Evolutionary conservation across 2,329 filamentous ascomycete species (phyloP), one percentile per base, ranked within the genome.

Genomic region (Coniella lustricola): DNA sequence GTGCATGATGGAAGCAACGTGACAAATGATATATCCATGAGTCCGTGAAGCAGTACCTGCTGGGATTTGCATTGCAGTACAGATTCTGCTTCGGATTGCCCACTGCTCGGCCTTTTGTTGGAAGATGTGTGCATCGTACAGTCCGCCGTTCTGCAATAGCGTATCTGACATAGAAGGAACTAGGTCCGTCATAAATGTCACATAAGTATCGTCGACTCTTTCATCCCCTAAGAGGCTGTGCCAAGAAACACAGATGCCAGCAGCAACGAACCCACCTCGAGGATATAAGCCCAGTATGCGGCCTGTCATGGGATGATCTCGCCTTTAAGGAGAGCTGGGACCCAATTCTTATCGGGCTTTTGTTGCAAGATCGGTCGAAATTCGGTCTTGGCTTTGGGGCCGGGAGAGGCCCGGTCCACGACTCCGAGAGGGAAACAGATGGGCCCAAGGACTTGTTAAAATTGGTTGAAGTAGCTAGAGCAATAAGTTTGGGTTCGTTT

Each of bases 131-230:
- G 56, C 57, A 16, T 64, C 59, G 18, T 59, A 62, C 1, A 58
- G 9, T 0, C 58, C 58, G 1, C 53, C 52, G 22, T 60, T 61
- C 4, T 46, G 55, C 13, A 58, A 25, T 0, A 63, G 54, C 4
- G 58, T 61, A 18, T 62, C 61, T 1, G 57, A 57, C 59, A 62
- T 59, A 18, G 57, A 60, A 3, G 58, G 60, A 13, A 59, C 47
- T 2, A 55, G 34, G 25, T 62, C 62, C 2, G 56, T 55, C 59
- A 63, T 57, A 22, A 59, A n/a, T 1, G 57, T 44, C 2, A 64
- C 16, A 32, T 57, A 60, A 0, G 56, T 56, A 2, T 49, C 54
- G 35, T 61, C 54, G 18, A 62, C 60, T 3, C 49, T 43, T 34
- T 61, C 53, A 7, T 45, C 52, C 2, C 32, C 50, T 7, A 42